A percentile compares a stretch with the other conserved stretches of the same genome.
phyloP scores from a whole-genome alignment of 2,329 filamentous ascomycete genomes.

The Botrytis deweyae region DNA sequence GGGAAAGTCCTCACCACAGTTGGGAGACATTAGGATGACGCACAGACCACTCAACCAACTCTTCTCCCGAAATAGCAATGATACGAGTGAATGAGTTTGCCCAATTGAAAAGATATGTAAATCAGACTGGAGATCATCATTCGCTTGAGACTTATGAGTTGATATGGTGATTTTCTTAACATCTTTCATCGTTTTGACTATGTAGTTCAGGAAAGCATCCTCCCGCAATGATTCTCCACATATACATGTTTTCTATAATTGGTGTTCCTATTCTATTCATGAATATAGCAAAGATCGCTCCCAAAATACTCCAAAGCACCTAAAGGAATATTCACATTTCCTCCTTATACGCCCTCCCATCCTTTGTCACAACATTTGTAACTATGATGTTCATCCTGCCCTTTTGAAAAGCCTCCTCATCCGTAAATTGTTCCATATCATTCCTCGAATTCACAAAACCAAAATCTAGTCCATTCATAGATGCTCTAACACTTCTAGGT shows the following conservation, averaged over 20 bases:
- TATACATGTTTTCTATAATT: not conserved
- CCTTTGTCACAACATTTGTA: conserved; percentile 15
- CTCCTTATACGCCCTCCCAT: conserved; percentile 14
- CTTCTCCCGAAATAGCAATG: not conserved
- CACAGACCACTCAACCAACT: not conserved
- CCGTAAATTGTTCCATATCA: conserved; percentile 7
- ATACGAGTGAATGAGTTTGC: not conserved
- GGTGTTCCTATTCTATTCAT: not conserved
- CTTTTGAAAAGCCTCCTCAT: conserved; percentile 13
- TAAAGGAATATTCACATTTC: not conserved
- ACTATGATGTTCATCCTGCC: not conserved
- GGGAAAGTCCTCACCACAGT: not conserved
- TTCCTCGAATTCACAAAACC: not conserved
- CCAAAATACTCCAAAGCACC: not conserved
- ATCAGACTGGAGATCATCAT: not conserved
- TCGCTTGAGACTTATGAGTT: not conserved
- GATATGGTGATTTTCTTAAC: not conserved
- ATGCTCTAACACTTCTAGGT: not conserved
- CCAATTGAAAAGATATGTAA: not conserved
- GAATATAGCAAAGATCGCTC: not conserved
- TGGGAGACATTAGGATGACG: not conserved
- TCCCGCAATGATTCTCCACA: not conserved
- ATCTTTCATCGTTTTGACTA: not conserved
- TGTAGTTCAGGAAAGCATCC: not conserved
- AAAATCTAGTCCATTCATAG: conserved; percentile 12